Percentiles rank a stretch among this genome's conserved stretches.
Conservation (phyloP, 78 protist genomes). For the Carpediemonas membranifera region DNA sequence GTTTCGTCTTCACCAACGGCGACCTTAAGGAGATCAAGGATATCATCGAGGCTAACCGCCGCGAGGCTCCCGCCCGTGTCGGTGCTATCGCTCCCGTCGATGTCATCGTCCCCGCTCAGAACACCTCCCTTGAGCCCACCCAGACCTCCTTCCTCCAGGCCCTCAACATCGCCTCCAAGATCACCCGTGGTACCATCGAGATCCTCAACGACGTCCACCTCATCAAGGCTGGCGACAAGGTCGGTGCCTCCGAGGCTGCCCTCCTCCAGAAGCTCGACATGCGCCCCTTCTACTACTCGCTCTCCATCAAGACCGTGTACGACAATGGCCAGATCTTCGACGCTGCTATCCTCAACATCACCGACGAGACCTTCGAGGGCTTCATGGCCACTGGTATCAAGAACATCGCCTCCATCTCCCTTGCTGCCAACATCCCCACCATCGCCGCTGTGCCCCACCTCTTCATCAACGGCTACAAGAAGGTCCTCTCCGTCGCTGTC, state of each 20-base stretch:
- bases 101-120: conserved; percentile 81
- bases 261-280: conserved; percentile 89
- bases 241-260: conserved; percentile 86
- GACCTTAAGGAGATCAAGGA: conserved; percentile 53
- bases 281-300: conserved; percentile 91
- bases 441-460: conserved; percentile 82
- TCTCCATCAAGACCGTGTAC: conserved; percentile 55
- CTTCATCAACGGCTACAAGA: conserved; percentile 78
- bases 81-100: conserved; percentile 81
- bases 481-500: conserved; percentile 77
- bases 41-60: conserved; percentile 33
- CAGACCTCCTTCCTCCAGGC: conserved; percentile 96
- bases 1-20: conserved; percentile 85
- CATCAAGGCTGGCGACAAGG: conserved; percentile 75
- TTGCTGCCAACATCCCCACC: conserved; percentile 74
- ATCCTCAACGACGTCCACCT: conserved; percentile 73
- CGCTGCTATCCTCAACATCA: conserved; percentile 72
- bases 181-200: conserved; percentile 86
- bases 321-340: conserved; percentile 77
- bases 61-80: conserved; percentile 87
- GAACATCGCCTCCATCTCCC: conserved; percentile 76
- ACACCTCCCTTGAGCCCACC: conserved; percentile 92
- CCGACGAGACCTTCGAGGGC: conserved; percentile 58
- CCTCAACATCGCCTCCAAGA: conserved; percentile 93
- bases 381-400: conserved; percentile 46